Conservation (phyloP, 331 rosid genomes). For the Quercus lobata region DNA sequence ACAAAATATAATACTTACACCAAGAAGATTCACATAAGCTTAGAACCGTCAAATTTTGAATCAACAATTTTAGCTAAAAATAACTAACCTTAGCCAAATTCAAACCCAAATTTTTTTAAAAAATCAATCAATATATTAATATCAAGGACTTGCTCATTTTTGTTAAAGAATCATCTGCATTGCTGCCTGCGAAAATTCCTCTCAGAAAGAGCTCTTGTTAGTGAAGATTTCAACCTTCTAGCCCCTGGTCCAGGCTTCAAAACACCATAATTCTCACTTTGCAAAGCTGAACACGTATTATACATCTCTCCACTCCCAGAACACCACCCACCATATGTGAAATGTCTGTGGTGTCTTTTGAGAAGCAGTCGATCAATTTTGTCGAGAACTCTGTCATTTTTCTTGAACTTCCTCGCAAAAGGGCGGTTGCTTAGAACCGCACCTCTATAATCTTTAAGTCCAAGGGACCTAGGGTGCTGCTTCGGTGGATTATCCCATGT, state of each 20-base stretch:
- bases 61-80: too few relatives aligned
- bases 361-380: conserved; percentile 71
- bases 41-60: background rate
- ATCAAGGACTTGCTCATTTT: background rate
- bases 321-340: conserved; percentile 80
- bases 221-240: conserved; percentile 53
- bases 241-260: conserved; percentile 65
- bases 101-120: background rate
- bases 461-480: conserved; percentile 83
- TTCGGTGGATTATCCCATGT: conserved; percentile 91
- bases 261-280: conserved; percentile 48
- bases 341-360: conserved; percentile 42
- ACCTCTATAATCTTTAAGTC: conserved; percentile 50
- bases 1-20: background rate
- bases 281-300: conserved; percentile 42
- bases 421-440: conserved; percentile 69
- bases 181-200: conserved; percentile 48
- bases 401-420: conserved; percentile 81
- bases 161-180: conserved; percentile 48
- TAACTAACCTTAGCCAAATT: too few relatives aligned
- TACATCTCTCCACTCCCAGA: conserved; percentile 27
- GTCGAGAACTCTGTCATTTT: conserved; percentile 52
- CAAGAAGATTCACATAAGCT: background rate
- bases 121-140: background rate
- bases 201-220: conserved; percentile 38